Percentiles rank a stretch among this genome's conserved stretches.
phyloP scores from a whole-genome alignment of 1,139 yeast genomes.

The Lodderomyces orthopsilosis region DNA sequence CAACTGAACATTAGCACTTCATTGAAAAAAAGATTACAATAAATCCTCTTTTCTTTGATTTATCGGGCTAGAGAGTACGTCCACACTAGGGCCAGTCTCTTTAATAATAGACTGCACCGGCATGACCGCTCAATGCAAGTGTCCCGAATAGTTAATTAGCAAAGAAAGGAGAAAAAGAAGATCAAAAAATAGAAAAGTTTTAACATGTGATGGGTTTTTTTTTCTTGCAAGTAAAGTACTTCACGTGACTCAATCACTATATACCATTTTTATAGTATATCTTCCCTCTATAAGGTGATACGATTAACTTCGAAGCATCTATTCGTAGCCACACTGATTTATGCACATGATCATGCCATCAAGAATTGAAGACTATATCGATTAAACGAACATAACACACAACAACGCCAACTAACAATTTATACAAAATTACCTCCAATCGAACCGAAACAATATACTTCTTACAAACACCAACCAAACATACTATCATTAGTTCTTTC shows the following conservation, averaged over 20 bases:
- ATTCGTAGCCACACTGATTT: too few relatives aligned
- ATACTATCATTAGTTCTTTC: not conserved
- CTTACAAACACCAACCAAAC: not conserved
- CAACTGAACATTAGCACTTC: constrained; percentile 29
- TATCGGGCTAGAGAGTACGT: constrained; percentile 41
- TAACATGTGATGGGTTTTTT: not conserved
- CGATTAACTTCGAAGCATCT: too few relatives aligned
- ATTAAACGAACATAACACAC: too few relatives aligned
- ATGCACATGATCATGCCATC: too few relatives aligned
- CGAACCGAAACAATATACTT: too few relatives aligned
- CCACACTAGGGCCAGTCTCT: constrained; percentile 26
- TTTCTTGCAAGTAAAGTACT: constrained; percentile 13
- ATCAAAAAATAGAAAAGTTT: not conserved
- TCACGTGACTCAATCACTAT: too few relatives aligned
- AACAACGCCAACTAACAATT: too few relatives aligned
- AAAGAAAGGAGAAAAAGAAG: constrained; percentile 15
- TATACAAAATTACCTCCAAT: not conserved
- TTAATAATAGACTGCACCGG: constrained; percentile 15
- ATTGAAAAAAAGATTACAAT: not conserved
- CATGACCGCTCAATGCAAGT: constrained; percentile 33
- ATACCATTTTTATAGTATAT: too few relatives aligned
- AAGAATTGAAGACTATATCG: too few relatives aligned
- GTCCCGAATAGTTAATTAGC: constrained; percentile 25
- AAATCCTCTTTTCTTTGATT: constrained; percentile 14
- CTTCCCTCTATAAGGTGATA: too few relatives aligned